phyloP scores from a whole-genome alignment of 2,329 filamentous ascomycete species.

The Colletotrichum godetiae region DNA sequence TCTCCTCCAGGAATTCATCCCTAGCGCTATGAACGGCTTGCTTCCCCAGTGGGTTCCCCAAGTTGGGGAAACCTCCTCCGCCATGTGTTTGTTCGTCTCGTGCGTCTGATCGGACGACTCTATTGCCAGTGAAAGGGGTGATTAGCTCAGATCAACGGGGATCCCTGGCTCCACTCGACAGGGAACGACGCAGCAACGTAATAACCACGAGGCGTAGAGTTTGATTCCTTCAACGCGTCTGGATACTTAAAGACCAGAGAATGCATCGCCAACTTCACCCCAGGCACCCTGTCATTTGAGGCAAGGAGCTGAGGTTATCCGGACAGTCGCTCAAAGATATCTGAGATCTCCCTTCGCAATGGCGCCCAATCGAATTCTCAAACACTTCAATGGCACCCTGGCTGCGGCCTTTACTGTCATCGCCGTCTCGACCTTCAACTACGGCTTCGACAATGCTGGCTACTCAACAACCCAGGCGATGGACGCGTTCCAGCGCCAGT shows the following conservation, averaged over 20 bases:
- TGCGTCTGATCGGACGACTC: constrained; percentile 7
- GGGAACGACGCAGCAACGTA: constrained; percentile 14
- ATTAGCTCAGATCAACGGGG: background rate
- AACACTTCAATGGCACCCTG: constrained; percentile 32
- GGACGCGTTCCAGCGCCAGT: constrained; percentile 47
- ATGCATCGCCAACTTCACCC: background rate
- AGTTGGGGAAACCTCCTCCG: constrained; percentile 18
- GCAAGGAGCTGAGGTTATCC: background rate
- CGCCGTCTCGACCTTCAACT: constrained; percentile 51
- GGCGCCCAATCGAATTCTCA: constrained; percentile 25
- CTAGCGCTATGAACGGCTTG: background rate
- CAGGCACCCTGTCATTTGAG: background rate
- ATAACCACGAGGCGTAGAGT: background rate
- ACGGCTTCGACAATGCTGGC: constrained; percentile 50
- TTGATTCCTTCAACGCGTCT: background rate
- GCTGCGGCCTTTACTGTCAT: constrained; percentile 41
- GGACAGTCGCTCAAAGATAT: background rate
- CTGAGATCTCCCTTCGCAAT: background rate
- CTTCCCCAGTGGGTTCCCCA: constrained; percentile 19
- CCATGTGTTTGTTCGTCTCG: constrained; percentile 9
- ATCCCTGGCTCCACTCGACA: constrained; percentile 7
- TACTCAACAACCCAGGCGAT: constrained; percentile 52
- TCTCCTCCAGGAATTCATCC: background rate
- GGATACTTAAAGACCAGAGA: constrained; percentile 13
- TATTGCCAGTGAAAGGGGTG: constrained; percentile 5